Conservation (phyloP, 2,329 filamentous ascomycete species). For the Hypoxylon sp. region DNA sequence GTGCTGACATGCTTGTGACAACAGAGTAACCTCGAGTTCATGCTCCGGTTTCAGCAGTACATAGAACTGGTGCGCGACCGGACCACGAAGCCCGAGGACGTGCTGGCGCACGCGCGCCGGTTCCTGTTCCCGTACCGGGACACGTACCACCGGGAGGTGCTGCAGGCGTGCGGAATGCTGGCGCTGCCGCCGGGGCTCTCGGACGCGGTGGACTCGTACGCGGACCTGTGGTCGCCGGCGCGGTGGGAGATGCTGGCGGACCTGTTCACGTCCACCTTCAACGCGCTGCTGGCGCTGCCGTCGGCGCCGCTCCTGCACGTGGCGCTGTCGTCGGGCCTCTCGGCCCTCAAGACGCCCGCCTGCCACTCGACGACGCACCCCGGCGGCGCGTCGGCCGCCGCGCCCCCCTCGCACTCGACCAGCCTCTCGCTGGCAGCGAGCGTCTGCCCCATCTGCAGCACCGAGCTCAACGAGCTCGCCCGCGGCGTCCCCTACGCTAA, state of each 20-base stretch:
- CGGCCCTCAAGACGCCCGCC: conserved; percentile 92
- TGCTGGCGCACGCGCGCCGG: conserved; percentile 82
- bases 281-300: conserved; percentile 83
- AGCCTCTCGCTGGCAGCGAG: conserved; percentile 67
- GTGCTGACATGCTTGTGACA: no score
- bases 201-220: conserved; percentile 47
- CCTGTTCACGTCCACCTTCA: conserved; percentile 86
- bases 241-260: conserved; percentile 81
- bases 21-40: conserved; percentile 78
- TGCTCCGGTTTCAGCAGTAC: conserved; percentile 92
- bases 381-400: conserved; percentile 32
- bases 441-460: conserved; percentile 95
- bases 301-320: conserved; percentile 86
- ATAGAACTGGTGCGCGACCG: conserved; percentile 84
- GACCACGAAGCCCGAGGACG: conserved; percentile 73
- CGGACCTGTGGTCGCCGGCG: conserved; percentile 71
- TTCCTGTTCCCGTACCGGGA: conserved; percentile 76
- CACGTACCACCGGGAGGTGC: conserved; percentile 72
- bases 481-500: conserved; percentile 91
- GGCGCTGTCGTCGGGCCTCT: conserved; percentile 88
- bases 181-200: conserved; percentile 71
- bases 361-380: conserved; percentile 72
- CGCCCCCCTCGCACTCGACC: conserved; percentile 49
- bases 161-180: conserved; percentile 79
- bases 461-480: conserved; percentile 91